A percentile compares a stretch with the other conserved stretches of the same genome.
Conservation (phyloP, 1,284 basidiomycete genomes). For the Rhodotorula glutinis region DNA sequence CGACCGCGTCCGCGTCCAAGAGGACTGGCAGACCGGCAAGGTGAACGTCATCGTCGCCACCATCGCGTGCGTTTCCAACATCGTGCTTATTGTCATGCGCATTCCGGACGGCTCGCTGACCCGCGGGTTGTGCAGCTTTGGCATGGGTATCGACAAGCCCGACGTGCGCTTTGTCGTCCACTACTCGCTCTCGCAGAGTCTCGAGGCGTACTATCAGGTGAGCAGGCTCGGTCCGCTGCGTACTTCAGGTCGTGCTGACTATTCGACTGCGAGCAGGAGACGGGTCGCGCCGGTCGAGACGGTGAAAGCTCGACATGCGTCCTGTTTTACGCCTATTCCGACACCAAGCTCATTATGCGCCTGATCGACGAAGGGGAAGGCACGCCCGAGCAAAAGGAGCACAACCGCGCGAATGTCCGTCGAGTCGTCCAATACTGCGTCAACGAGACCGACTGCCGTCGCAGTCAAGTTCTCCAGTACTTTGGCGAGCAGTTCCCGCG, state of each 20-base stretch:
- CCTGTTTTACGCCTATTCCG: slow-evolving; percentile 60
- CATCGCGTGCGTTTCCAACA: slow-evolving; percentile 49
- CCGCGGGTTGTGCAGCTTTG: slow-evolving; percentile 60
- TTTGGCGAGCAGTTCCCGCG: slow-evolving; percentile 62
- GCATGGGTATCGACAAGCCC: slow-evolving; percentile 95
- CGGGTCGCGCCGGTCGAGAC: slow-evolving; percentile 77
- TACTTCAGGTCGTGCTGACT: slow-evolving; percentile 9
- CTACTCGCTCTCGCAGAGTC: slow-evolving; percentile 63
- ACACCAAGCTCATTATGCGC: slow-evolving; percentile 55
- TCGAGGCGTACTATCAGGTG: slow-evolving; percentile 57
- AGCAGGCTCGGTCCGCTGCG: slow-evolving; percentile 2
- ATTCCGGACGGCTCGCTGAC: no score
- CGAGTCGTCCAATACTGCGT: slow-evolving; percentile 71
- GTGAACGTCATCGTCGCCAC: slow-evolving; percentile 89
- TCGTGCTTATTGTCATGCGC: no score
- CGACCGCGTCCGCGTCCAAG: slow-evolving; percentile 65
- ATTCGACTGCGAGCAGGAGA: slow-evolving; percentile 57
- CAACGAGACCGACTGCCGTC: slow-evolving; percentile 81
- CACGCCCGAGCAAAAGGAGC: slow-evolving; percentile 57
- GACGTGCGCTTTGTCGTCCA: slow-evolving; percentile 79
- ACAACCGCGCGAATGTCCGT: slow-evolving; percentile 58
- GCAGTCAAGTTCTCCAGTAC: slow-evolving; percentile 74
- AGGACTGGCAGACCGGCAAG: slow-evolving; percentile 70
- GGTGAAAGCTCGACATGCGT: slow-evolving; percentile 64
- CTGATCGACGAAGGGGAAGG: slow-evolving; percentile 59